A percentile compares a stretch with the other conserved stretches of the same genome.
Evolutionary conservation across 345 rosid species (phyloP).

Genomic region (Euphorbia tirucalli): DNA sequence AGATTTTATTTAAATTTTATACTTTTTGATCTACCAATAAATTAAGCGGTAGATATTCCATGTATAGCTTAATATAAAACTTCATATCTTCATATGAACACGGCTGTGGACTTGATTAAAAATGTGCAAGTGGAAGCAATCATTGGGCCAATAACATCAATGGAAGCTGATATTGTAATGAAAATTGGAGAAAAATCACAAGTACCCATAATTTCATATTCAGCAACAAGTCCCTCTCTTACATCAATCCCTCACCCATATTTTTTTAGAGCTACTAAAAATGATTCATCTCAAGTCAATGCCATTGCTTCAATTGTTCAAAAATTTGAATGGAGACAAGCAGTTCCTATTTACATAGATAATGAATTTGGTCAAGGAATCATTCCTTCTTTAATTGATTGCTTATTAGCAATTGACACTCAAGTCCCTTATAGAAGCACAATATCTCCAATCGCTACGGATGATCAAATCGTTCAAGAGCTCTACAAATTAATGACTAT

Average conservation of each 20-base stretch:
- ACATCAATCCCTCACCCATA: constrained; percentile 24
- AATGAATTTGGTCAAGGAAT: no score
- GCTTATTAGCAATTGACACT: no score
- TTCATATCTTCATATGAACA: no score
- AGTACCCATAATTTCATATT: constrained; percentile 51
- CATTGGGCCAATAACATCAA: constrained; percentile 49
- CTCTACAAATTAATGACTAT: no score
- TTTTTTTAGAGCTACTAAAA: constrained; percentile 40
- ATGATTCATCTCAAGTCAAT: constrained; percentile 42
- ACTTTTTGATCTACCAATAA: no score
- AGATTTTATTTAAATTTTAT: no score
- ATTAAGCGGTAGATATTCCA: no score
- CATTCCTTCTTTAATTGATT: no score
- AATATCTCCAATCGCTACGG: no score
- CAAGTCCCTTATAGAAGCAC: no score
- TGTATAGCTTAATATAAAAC: no score
- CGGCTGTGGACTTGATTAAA: constrained; percentile 43
- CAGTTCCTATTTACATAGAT: constrained; percentile 36
- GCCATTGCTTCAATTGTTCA: constrained; percentile 41
- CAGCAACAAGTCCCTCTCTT: constrained; percentile 41
- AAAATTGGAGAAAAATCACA: constrained; percentile 32
- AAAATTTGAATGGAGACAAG: constrained; percentile 44
- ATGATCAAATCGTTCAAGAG: no score
- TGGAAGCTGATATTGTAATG: constrained; percentile 40
- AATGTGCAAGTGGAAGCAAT: constrained; percentile 52